These are phyloP conservation scores for Gynochthodes officinalis DNA, from an alignment of 257 asterid genomes.

Conservation along the genomic window DNA sequence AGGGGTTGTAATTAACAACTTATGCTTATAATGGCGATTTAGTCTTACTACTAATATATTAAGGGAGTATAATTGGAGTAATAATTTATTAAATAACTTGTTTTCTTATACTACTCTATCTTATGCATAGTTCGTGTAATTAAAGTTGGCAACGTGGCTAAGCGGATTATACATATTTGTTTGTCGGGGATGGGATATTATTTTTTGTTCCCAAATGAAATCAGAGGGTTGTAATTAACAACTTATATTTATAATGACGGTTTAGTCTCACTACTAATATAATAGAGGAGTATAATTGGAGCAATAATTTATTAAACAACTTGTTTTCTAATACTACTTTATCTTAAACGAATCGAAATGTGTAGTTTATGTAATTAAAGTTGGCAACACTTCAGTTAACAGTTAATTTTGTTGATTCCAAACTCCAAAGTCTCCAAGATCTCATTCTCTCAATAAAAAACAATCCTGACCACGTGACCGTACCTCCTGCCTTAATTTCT, in stretches of 20 bases:
- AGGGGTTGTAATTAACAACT: neutral
- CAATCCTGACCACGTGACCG: conserved; percentile 15
- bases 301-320: neutral
- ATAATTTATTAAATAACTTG: neutral
- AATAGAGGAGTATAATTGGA: neutral
- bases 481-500: neutral
- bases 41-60: neutral
- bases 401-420: conserved; percentile 7
- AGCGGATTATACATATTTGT: conserved; percentile 5
- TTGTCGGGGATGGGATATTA: conserved; percentile 4
- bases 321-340: neutral
- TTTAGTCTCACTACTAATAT: neutral
- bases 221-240: neutral
- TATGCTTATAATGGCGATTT: no score
- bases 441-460: conserved; percentile 13
- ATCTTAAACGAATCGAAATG: neutral
- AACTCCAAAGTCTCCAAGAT: neutral
- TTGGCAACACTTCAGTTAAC: conserved; percentile 7
- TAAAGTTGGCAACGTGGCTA: conserved; percentile 12
- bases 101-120: neutral
- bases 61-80: neutral
- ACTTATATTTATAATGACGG: no score
- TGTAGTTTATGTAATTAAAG: neutral
- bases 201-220: neutral
- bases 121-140: neutral